Percentiles rank a stretch among this genome's conserved stretches.
phyloP scores from a whole-genome alignment of 257 asterid species.

The Echites panduratus region DNA sequence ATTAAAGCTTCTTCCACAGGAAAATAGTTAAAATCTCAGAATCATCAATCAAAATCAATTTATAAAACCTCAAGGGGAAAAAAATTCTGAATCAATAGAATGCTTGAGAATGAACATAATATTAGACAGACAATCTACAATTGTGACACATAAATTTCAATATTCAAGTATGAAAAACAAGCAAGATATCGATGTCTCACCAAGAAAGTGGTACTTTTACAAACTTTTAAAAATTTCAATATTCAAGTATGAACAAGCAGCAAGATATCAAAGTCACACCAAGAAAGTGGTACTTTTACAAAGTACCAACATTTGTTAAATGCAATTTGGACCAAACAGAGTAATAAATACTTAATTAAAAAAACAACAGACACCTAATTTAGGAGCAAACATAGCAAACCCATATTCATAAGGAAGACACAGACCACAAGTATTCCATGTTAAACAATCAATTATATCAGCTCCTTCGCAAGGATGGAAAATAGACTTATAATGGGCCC shows the following conservation, averaged over 20 bases:
- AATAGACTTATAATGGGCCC: background rate
- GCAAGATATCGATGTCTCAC: too few species aligned
- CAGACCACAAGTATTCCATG: background rate
- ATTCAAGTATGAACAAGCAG: too few species aligned
- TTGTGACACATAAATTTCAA: background rate
- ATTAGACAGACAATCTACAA: background rate
- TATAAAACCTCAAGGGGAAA: background rate
- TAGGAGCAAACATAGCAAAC: background rate
- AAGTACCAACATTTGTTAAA: background rate
- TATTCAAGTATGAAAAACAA: background rate
- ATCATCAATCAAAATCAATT: background rate
- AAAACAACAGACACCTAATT: background rate
- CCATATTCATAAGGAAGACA: background rate
- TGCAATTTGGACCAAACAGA: background rate
- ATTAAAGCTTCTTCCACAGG: background rate
- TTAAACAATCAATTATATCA: background rate
- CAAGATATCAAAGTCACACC: background rate
- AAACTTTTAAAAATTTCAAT: too few species aligned
- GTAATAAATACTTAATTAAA: background rate
- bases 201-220: too few species aligned
- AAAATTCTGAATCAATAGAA: background rate
- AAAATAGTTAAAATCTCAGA: background rate
- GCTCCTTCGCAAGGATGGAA: background rate
- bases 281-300: background rate
- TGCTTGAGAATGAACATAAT: background rate